Base-by-base conservation (phyloP, 2,329 filamentous ascomycete species). In the Aspergillus awamori region DNA sequence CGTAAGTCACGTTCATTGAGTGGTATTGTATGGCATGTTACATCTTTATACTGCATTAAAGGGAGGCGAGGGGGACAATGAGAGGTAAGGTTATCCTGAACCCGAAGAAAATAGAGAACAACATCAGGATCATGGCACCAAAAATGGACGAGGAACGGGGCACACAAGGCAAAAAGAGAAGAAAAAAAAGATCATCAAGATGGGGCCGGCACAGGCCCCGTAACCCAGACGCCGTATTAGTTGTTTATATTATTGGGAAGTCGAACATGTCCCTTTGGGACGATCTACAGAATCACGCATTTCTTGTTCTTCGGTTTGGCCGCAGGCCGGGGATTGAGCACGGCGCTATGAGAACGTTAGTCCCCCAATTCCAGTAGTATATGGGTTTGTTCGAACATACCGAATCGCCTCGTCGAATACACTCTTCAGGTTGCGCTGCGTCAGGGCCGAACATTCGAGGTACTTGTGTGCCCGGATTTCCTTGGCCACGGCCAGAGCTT, bases 321-420 rank as follows among this genome's bases (percentile, higher is more conserved):
- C 39, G 76, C 69, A 28, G 80, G 80, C 59, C 80, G 78, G 47
- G 80, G 80, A 64, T 81, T 82, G 58, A 82, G 74, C 47, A 82
- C 80, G 51, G 80, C 80, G 60, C 80, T 82, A 59, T 36, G 26
- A 48, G n/a, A 15, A 6, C 5, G 45, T 39, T 20, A 47, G 49
- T 39, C 10, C 52, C 8, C 7, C 22, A n/a, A 8, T n/a, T 45
- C 26, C 24, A 51, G 17, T 2, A 20, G 24, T 10, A 24, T 11
- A 13, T 5, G 8, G 24, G 10, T 36, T 36, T 4, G 2, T 41
- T 13, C 13, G 7, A 20, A 80, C 89, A 70, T 82, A 98, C 95
- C 95, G 89, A 75, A 99, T 99, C 36, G 95, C 95, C 81, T 97
- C 94, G 75, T 99, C 95, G 75, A 99, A 99, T 53, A 99, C 95